Evolutionary conservation across 768 basidiomycete species (phyloP), one percentile per base, ranked within the genome.

Genomic region (Agaricus subrufescens): DNA sequence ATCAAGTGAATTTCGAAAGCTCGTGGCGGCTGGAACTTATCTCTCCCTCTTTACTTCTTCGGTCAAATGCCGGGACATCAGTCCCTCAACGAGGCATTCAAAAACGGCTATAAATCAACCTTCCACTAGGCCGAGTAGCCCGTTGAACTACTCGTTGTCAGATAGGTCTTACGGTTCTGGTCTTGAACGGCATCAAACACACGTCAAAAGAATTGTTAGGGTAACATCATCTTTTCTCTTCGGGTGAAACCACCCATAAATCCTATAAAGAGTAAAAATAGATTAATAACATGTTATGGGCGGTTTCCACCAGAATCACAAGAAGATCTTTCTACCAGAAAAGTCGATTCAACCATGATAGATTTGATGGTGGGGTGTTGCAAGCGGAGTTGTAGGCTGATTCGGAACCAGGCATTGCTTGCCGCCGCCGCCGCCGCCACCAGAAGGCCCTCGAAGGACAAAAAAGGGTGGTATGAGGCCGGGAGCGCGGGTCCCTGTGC

Each of bases 221-320:
- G 23, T 3, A 37, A 25, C 7, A 15, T 19, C 39, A 38, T 38
- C 12, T 14, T 23, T 54, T 48, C 40, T 54, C 47, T 40, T 54
- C 25, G 48, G 25, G 29, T 38, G n/a, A 38, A 43, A 23, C 4
- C n/a, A 37, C 29, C 15, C 40, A 34, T 40, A 27, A 9, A 23
- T 7, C 54, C 54, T 31, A 56, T 56, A 47, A 43, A 15, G 27
- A 7, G n/a, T 9, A 27, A 11, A 47, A 31, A 47, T 48, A 43
- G 19, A 49, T 56, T 47, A 43, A 19, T 39, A 55, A 23, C 38
- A 8, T 37, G 45, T 43, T 45, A 45, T 34, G 46, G 23, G 38
- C 45, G 25, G 19, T 12, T 55, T 56, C 54, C 54, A 56, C 54
- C 54, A 56, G 54, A 56, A 56, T 43, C 46, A 30, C 39, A 40